These are phyloP conservation scores for Dioszegia hungarica DNA, from an alignment of 768 basidiomycete species.

Conservation along the genomic window DNA sequence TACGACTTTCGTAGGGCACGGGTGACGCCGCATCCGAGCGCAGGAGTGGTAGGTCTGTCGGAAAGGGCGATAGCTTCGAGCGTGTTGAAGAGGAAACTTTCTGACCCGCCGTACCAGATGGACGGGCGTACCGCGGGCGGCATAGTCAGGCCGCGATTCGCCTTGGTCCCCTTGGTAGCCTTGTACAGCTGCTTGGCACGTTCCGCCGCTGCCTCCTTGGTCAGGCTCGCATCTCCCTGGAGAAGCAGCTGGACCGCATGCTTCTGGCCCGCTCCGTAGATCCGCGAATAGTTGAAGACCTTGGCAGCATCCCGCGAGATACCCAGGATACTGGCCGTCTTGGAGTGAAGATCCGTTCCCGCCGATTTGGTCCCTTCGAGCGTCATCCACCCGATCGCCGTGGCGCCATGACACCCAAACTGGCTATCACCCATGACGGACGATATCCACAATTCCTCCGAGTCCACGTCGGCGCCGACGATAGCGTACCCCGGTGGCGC, in stretches of 20 bases:
- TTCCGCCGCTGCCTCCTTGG: conserved; percentile 69
- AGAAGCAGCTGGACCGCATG: conserved; percentile 83
- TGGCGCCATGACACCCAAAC: conserved; percentile 92
- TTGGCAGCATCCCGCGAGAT: conserved; percentile 94
- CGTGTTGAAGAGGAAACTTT: conserved; percentile 96
- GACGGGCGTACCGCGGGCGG: conserved; percentile 50
- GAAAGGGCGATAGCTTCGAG: conserved; percentile 89
- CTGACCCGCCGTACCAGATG: conserved; percentile 91
- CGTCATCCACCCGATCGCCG: conserved; percentile 99
- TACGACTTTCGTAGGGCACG: conserved; percentile 86
- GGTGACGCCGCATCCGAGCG: conserved; percentile 88
- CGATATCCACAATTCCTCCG: conserved; percentile 98
- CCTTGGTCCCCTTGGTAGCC: conserved; percentile 74
- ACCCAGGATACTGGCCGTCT: conserved; percentile 86
- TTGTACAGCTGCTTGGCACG: conserved; percentile 80
- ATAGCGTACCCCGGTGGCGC: conserved; percentile 89
- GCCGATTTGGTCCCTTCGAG: conserved; percentile 92
- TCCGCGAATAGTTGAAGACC: conserved; percentile 95
- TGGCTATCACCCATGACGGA: conserved; percentile 98
- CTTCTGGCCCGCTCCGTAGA: conserved; percentile 96
- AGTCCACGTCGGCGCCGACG: conserved; percentile 97
- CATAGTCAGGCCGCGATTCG: conserved; percentile 30
- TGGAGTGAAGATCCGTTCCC: conserved; percentile 93
- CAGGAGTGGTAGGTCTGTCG: conserved; percentile 81
- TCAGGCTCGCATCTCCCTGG: conserved; percentile 75